A percentile compares a stretch with the other conserved stretches of the same genome.
phyloP scores from a whole-genome alignment of 306 rosid genomes.

The Acacia melanoxylon region DNA sequence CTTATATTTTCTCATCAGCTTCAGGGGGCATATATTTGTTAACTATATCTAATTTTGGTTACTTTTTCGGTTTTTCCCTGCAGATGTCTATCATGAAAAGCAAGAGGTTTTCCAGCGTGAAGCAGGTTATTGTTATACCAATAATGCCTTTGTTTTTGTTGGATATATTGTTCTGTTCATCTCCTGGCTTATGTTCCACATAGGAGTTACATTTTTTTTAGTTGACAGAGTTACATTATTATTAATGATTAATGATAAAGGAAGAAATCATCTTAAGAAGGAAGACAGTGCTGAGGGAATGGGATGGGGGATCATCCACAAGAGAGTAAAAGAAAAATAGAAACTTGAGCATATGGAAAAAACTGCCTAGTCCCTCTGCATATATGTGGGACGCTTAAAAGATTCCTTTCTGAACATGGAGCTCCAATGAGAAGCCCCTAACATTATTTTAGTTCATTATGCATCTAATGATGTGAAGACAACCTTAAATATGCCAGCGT shows the following conservation, averaged over 20 bases:
- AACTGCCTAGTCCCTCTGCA: neutral
- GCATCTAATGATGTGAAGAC: neutral
- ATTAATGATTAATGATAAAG: neutral
- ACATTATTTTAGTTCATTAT: neutral
- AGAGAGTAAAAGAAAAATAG: neutral
- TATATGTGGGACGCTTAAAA: neutral
- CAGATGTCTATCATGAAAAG: slow-evolving; percentile 92
- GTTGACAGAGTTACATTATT: neutral
- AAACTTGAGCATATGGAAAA: neutral
- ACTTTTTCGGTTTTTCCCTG: slow-evolving; percentile 5
- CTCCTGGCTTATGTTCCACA: slow-evolving; percentile 14
- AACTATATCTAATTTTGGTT: slow-evolving; percentile 19
- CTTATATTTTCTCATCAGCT: slow-evolving; percentile 2
- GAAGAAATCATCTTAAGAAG: neutral
- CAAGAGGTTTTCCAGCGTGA: slow-evolving; percentile 88
- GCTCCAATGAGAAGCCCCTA: neutral
- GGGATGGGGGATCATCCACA: too few relatives aligned
- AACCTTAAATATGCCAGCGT: neutral
- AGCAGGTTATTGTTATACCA: slow-evolving; percentile 56
- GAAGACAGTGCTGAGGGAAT: neutral
- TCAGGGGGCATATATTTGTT: neutral
- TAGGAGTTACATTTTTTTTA: neutral
- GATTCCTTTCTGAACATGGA: neutral
- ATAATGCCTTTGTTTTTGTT: slow-evolving; percentile 13
- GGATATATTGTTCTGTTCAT: neutral